A percentile compares a stretch with the other conserved stretches of the same genome.
These are phyloP conservation scores for Salix dunnii DNA, from an alignment of 345 rosid species.

Conservation along the genomic window DNA sequence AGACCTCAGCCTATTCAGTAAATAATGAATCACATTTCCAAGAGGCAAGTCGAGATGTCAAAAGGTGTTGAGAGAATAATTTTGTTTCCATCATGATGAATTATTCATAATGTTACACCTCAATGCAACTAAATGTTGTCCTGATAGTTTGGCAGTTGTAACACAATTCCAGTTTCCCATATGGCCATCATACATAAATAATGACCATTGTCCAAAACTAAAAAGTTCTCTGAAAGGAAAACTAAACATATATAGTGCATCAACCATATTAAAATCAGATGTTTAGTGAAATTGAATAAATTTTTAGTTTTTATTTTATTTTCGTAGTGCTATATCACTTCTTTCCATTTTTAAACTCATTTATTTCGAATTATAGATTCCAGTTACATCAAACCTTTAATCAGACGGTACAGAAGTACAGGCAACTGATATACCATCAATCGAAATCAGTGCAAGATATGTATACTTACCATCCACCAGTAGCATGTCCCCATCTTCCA, in stretches of 20 bases:
- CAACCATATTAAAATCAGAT: background rate
- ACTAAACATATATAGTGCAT: no score
- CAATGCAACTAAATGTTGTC: background rate
- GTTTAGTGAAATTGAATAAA: background rate
- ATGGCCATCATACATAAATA: background rate
- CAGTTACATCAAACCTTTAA: background rate
- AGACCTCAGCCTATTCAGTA: background rate
- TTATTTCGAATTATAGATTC: background rate
- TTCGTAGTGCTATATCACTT: background rate
- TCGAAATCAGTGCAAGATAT: background rate
- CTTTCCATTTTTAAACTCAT: background rate
- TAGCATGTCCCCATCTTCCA: conserved; percentile 78
- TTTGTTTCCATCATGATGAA: background rate
- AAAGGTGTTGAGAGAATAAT: background rate
- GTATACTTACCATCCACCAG: conserved; percentile 80
- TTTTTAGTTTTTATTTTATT: background rate
- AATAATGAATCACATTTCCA: background rate
- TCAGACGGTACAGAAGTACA: background rate
- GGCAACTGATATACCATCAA: background rate
- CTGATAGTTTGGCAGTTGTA: background rate
- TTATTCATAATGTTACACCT: background rate
- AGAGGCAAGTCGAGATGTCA: background rate
- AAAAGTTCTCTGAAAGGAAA: background rate
- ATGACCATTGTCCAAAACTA: background rate
- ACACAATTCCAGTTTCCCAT: background rate